Evolutionary conservation across 805 yeast genomes (phyloP).

Genomic region (Candida namnaoensis): DNA sequence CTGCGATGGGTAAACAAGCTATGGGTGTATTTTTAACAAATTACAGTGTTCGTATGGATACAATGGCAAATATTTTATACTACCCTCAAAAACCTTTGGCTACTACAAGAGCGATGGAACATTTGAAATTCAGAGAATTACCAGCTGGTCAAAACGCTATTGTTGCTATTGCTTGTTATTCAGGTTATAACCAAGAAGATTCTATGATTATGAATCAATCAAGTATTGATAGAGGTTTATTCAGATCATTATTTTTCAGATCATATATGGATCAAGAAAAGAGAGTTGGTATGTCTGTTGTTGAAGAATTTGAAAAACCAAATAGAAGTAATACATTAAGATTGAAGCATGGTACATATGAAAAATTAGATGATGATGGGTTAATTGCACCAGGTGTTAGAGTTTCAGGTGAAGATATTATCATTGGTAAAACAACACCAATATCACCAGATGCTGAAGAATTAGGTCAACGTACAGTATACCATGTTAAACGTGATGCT

Average conservation of each 20-base stretch:
- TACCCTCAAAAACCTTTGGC: conserved; percentile 98
- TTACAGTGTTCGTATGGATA: conserved; percentile 96
- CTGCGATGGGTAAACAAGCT: conserved; percentile 99
- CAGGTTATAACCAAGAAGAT: conserved; percentile 99
- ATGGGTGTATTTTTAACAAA: conserved; percentile 98
- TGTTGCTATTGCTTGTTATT: conserved; percentile 96
- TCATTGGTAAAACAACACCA: conserved; percentile 98
- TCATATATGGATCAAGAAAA: conserved; percentile 98
- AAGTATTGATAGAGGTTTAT: conserved; percentile 92
- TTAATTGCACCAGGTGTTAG: conserved; percentile 96
- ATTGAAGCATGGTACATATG: conserved; percentile 96
- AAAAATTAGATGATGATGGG: conserved; percentile 97
- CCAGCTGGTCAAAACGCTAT: conserved; percentile 99
- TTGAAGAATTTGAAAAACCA: conserved; percentile 97
- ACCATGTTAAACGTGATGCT: conserved; percentile 97
- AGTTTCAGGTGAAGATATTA: conserved; percentile 97
- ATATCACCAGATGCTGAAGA: conserved; percentile 99
- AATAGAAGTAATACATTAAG: conserved; percentile 89
- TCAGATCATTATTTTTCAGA: conserved; percentile 92
- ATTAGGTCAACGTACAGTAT: conserved; percentile 96
- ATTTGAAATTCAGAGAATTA: conserved; percentile 90
- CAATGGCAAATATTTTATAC: conserved; percentile 96
- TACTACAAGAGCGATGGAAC: conserved; percentile 97
- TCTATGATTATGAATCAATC: conserved; percentile 99
- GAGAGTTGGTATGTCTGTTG: conserved; percentile 96